phyloP scores from a whole-genome alignment of 192 early-diverging fungal species.

The Podila clonocystis region DNA sequence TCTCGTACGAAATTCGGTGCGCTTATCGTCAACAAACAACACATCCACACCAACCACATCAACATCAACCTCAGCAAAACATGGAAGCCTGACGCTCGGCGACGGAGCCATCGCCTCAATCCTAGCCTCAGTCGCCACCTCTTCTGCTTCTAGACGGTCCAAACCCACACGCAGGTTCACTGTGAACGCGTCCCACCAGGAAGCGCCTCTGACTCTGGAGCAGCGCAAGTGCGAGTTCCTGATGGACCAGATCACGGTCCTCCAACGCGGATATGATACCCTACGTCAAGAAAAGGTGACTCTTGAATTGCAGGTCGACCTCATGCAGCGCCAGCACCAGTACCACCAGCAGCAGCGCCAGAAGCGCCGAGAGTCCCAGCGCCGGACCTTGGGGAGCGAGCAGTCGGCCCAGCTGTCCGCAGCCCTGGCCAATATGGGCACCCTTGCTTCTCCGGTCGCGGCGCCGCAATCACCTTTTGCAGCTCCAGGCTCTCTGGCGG shows the following conservation, averaged over 20 bases:
- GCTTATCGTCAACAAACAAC: neutral
- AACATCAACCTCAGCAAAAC: conserved; percentile 6
- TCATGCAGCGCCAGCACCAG: conserved; percentile 26
- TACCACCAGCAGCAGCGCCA: conserved; percentile 44
- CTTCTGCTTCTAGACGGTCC: conserved; percentile 13
- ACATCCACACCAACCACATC: neutral
- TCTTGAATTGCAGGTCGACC: conserved; percentile 31
- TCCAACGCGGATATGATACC: conserved; percentile 35
- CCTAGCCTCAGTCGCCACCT: conserved; percentile 25
- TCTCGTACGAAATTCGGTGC: neutral
- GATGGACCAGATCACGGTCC: conserved; percentile 42
- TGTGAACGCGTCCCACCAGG: conserved; percentile 20
- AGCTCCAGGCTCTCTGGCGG: neutral
- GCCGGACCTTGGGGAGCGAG: conserved; percentile 31
- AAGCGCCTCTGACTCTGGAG: conserved; percentile 15
- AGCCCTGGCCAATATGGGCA: conserved; percentile 17
- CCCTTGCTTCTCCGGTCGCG: neutral
- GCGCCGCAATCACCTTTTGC: neutral
- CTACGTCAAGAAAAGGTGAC: conserved; percentile 40
- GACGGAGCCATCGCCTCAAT: conserved; percentile 21
- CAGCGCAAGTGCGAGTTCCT: conserved; percentile 29
- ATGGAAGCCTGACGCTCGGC: conserved; percentile 17
- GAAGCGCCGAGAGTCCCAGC: conserved; percentile 41
- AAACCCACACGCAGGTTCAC: conserved; percentile 40
- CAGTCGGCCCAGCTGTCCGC: conserved; percentile 22